A percentile compares a stretch with the other conserved stretches of the same genome.
Conservation (phyloP, 2,329 filamentous ascomycete species). For the Neurospora sp. region DNA sequence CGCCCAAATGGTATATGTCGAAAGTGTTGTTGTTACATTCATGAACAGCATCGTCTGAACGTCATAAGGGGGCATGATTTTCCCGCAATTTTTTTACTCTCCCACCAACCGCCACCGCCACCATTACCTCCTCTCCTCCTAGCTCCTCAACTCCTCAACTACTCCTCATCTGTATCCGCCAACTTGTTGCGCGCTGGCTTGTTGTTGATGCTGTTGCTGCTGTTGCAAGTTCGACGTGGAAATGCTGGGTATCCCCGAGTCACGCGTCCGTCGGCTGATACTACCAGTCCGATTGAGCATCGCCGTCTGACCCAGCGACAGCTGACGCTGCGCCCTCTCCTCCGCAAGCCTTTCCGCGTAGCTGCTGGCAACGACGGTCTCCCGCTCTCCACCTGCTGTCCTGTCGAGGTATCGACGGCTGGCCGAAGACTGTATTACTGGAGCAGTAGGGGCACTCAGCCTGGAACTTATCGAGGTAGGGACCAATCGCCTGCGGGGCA, state of each 20-base stretch:
- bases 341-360: conserved; percentile 28
- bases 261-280: conserved; percentile 31
- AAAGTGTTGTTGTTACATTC: conserved; percentile 10
- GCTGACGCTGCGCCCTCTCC: conserved; percentile 33
- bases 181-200: neutral
- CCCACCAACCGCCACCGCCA: neutral
- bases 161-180: conserved; percentile 9
- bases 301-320: conserved; percentile 32
- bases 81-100: neutral
- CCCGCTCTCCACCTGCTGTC: conserved; percentile 28
- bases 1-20: conserved; percentile 36
- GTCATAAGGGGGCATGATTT: conserved; percentile 11
- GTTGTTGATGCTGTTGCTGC: neutral
- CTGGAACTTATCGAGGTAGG: conserved; percentile 39
- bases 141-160: neutral
- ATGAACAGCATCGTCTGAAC: conserved; percentile 7
- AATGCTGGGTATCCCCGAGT: conserved; percentile 25
- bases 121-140: neutral
- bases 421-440: conserved; percentile 26
- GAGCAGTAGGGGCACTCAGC: conserved; percentile 29
- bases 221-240: conserved; percentile 1
- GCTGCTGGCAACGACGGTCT: conserved; percentile 19
- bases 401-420: conserved; percentile 41
- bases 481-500: conserved; percentile 44
- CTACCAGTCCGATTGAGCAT: conserved; percentile 36